phyloP scores from a whole-genome alignment of 2,329 filamentous ascomycete species.

The Alternaria longipes region DNA sequence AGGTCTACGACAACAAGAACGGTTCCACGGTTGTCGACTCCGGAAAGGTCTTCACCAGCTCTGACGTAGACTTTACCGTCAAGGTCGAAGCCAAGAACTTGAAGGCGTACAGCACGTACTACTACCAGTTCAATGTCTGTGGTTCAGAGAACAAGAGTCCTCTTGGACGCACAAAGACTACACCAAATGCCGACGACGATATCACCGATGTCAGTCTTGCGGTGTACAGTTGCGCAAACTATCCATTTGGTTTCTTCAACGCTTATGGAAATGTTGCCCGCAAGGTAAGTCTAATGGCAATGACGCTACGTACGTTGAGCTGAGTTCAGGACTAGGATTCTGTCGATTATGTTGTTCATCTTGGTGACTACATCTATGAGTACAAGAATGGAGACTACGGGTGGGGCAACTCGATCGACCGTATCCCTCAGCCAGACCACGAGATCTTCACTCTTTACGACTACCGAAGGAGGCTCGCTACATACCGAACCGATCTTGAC shows the following conservation, averaged over 20 bases:
- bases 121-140: conserved; percentile 76
- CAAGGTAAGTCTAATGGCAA: conserved; percentile 26
- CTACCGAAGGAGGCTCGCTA: conserved; percentile 55
- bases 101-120: conserved; percentile 71
- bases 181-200: conserved; percentile 65
- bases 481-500: conserved; percentile 54
- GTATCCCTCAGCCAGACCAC: conserved; percentile 45
- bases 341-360: conserved; percentile 54
- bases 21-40: conserved; percentile 60
- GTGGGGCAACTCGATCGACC: conserved; percentile 45
- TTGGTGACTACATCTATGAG: conserved; percentile 58
- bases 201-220: conserved; percentile 69
- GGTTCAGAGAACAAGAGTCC: conserved; percentile 68
- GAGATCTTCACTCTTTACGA: conserved; percentile 56
- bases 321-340: conserved; percentile 45
- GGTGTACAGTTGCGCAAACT: conserved; percentile 73
- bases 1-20: conserved; percentile 62
- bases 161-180: conserved; percentile 75
- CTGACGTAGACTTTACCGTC: conserved; percentile 76
- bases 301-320: not conserved
- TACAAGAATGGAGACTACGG: conserved; percentile 51
- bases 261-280: conserved; percentile 55
- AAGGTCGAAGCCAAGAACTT: conserved; percentile 72
- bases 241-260: conserved; percentile 59
- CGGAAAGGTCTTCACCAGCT: conserved; percentile 73